Conservation (phyloP, 805 yeast species). For the Nakazawaea populi region DNA sequence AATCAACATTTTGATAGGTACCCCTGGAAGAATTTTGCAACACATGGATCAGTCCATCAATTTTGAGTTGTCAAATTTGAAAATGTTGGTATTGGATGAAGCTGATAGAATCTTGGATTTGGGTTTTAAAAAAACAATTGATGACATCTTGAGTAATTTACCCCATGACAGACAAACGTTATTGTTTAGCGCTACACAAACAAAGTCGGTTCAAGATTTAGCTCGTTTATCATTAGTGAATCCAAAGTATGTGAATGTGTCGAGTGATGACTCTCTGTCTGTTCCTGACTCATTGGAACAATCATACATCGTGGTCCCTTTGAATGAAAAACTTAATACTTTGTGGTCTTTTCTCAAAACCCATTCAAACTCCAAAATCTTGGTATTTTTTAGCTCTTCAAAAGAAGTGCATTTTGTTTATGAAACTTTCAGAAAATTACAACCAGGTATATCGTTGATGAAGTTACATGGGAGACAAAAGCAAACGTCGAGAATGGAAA, state of each 20-base stretch:
- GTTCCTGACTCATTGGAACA: conserved; percentile 88
- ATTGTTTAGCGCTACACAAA: conserved; percentile 84
- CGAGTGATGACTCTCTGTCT: conserved; percentile 17
- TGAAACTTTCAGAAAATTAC: conserved; percentile 79
- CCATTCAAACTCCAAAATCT: conserved; percentile 72
- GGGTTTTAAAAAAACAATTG: conserved; percentile 85
- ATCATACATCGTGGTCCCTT: conserved; percentile 62
- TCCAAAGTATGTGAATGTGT: conserved; percentile 54
- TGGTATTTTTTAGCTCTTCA: conserved; percentile 82
- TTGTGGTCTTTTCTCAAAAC: conserved; percentile 83
- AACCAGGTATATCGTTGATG: conserved; percentile 86
- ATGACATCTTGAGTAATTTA: conserved; percentile 69
- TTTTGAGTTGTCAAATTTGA: conserved; percentile 67
- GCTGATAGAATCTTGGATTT: conserved; percentile 91
- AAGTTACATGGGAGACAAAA: conserved; percentile 87
- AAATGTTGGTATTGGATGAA: conserved; percentile 79
- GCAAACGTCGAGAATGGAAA: conserved; percentile 83
- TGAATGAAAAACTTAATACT: conserved; percentile 79
- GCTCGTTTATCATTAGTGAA: conserved; percentile 70
- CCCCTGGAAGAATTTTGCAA: conserved; percentile 88
- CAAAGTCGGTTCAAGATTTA: conserved; percentile 73
- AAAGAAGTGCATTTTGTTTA: conserved; percentile 89
- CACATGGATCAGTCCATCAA: conserved; percentile 88
- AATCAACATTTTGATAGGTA: conserved; percentile 80
- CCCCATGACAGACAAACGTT: conserved; percentile 82